Evolutionary conservation across 192 early-diverging fungal species (phyloP), one percentile per base, ranked within the genome.

Genomic region (Phycomyces blakesleeanus): DNA sequence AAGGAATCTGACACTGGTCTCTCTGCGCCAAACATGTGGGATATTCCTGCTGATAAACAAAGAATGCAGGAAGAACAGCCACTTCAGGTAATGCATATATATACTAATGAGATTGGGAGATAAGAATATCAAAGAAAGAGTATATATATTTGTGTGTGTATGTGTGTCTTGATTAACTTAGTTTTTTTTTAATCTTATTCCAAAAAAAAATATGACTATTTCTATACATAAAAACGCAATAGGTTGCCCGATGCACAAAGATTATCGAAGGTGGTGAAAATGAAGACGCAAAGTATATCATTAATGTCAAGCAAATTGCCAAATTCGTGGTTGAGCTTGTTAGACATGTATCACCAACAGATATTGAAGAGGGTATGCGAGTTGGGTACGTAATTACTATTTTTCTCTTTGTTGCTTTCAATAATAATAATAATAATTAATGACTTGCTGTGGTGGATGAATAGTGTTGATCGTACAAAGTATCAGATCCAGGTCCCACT

Each of bases 401-500:
- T 25, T 34, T 6, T 21, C 15, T 24, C 22, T 63, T 18, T n/a
- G n/a, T n/a, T n/a, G n/a, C n/a, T n/a, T n/a, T n/a, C n/a, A n/a
- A n/a, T n/a, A n/a, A n/a, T n/a, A n/a, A n/a, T n/a, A n/a, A n/a
- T n/a, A n/a, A n/a, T n/a, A n/a, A n/a, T n/a, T n/a, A n/a, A n/a
- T n/a, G n/a, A n/a, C n/a, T n/a, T n/a, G n/a, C n/a, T 39, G 25
- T 40, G 37, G 24, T 24, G 47, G 38, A 50, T 51, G n/a, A 51
- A 21, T 69, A 93, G 95, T 55, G 96, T 97, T 12, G 97, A 99
- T 76, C 92, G 97, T 47, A 90, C 83, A 67, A 99, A 99, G 75
- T 98, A 97, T 78, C 97, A 99, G 78, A 99, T 99, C 64, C 95
- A 98, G 74, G 90, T 99, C 57, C 97, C 97, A 52, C 81, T 99